Percentiles rank a stretch among this genome's conserved stretches.
These are phyloP conservation scores for Sicyos baderoa DNA, from an alignment of 306 rosid species.

Conservation along the genomic window DNA sequence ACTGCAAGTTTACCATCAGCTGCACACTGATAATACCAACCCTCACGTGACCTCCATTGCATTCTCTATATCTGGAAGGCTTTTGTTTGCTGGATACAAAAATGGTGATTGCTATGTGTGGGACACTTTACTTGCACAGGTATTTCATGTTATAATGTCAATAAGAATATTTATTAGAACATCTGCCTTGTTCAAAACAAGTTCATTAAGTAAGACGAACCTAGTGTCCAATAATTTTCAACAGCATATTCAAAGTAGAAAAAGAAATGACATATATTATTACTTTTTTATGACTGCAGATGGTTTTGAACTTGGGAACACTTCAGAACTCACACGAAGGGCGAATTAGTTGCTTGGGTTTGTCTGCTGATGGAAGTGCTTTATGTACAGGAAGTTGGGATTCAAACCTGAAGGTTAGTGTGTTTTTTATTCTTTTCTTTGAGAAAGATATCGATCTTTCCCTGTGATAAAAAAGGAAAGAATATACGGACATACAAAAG, in stretches of 20 bases:
- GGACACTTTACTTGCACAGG: conserved; percentile 91
- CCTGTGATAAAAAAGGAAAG: too few species aligned
- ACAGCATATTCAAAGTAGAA: neutral
- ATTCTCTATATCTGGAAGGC: conserved; percentile 93
- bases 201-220: neutral
- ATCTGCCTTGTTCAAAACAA: neutral
- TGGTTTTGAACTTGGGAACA: conserved; percentile 87
- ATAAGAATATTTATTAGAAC: too few species aligned
- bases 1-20: conserved; percentile 72
- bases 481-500: too few species aligned
- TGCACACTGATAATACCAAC: conserved; percentile 42
- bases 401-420: conserved; percentile 81
- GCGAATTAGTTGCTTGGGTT: conserved; percentile 78
- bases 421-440: conserved; percentile 20
- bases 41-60: conserved; percentile 75
- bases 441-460: too few species aligned
- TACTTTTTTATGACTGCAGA: conserved; percentile 32
- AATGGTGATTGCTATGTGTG: conserved; percentile 81
- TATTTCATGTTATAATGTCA: conserved; percentile 23
- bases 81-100: conserved; percentile 80
- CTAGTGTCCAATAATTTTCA: neutral
- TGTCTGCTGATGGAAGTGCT: conserved; percentile 99
- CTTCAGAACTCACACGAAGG: conserved; percentile 74
- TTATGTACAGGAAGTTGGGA: conserved; percentile 96
- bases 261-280: conserved; percentile 5